Conservation (phyloP, 441 rosid genomes). For the Metrosideros polymorpha region DNA sequence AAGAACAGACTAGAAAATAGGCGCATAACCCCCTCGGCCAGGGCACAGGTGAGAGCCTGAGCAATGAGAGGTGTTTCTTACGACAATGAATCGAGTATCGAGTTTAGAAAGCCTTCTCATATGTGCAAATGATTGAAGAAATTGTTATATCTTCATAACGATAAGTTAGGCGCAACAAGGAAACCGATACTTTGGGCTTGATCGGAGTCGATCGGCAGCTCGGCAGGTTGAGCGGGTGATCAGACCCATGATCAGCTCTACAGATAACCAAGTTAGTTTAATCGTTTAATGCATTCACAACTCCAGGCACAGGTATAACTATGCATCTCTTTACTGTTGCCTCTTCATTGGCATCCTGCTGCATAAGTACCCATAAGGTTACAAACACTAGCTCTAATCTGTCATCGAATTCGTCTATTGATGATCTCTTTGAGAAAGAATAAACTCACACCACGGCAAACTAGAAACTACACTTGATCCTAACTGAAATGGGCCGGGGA, state of each 20-base stretch:
- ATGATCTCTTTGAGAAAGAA: neutral
- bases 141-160: neutral
- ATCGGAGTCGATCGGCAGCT: neutral
- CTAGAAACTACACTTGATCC: neutral
- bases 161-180: neutral
- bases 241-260: neutral
- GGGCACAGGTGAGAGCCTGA: neutral
- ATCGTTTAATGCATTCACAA: neutral
- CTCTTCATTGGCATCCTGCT: neutral
- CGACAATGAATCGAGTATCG: neutral
- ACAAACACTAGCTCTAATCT: neutral
- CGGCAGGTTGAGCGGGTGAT: neutral
- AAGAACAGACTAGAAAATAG: neutral
- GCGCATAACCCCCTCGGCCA: neutral
- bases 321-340: neutral
- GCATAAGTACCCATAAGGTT: neutral
- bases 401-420: neutral
- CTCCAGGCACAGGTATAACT: neutral
- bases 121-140: neutral
- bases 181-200: neutral
- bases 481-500: neutral
- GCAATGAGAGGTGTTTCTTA: neutral
- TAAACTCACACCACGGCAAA: neutral
- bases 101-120: neutral
- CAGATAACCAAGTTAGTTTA: neutral